Evolutionary conservation across 164 flowering plant genomes (phyloP).

Genomic region (Chimonanthus praecox): DNA sequence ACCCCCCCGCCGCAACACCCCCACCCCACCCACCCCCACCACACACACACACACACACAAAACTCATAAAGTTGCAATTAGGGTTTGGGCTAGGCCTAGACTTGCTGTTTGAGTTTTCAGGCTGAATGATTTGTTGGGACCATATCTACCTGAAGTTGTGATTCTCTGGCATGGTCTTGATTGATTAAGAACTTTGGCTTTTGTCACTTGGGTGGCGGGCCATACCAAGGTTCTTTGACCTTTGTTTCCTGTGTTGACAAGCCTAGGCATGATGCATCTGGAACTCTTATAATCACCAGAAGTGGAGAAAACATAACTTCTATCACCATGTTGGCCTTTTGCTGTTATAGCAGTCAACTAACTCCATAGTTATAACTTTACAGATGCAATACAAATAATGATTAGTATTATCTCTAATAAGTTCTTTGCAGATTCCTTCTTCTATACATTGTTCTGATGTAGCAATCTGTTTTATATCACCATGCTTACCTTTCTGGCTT

Average conservation of each 20-base stretch:
- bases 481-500: background rate
- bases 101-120: background rate
- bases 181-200: background rate
- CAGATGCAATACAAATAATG: background rate
- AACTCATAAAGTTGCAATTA: too few relatives aligned
- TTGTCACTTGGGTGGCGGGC: background rate
- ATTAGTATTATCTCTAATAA: background rate
- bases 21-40: too few relatives aligned
- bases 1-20: too few relatives aligned
- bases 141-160: background rate
- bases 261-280: background rate
- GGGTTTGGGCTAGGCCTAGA: background rate
- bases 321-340: too few relatives aligned
- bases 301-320: too few relatives aligned
- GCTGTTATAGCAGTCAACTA: too few relatives aligned
- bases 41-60: too few relatives aligned
- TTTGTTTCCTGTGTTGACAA: background rate
- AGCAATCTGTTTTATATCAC: background rate
- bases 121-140: background rate
- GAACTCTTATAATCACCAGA: too few relatives aligned
- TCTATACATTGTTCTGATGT: background rate
- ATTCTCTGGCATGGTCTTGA: background rate
- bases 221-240: background rate
- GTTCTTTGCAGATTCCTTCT: background rate
- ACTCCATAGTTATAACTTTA: background rate